Conservation (phyloP, 768 basidiomycete genomes). For the Lactarius hengduanensis region DNA sequence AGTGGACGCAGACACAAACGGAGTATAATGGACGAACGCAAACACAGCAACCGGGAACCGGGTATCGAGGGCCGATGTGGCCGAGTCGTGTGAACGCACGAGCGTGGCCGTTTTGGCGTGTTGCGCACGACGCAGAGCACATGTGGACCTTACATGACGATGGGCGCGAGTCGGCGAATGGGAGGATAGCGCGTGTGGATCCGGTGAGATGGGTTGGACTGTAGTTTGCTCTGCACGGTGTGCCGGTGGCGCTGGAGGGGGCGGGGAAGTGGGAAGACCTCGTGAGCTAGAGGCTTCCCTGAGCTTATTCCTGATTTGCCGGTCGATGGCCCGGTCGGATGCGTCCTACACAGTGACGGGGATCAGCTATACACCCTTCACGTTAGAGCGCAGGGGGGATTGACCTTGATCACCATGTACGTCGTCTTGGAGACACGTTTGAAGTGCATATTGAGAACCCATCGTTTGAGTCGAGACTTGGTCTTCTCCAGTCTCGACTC, state of each 20-base stretch:
- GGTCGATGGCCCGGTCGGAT: background rate
- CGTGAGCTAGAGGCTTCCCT: background rate
- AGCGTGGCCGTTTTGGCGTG: too few species aligned
- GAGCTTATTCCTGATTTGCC: background rate
- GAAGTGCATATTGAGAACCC: background rate
- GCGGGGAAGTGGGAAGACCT: background rate
- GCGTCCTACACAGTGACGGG: background rate
- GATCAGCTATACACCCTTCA: background rate
- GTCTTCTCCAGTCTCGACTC: background rate
- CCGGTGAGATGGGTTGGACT: background rate
- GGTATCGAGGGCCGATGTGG: too few species aligned
- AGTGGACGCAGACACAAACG: too few species aligned
- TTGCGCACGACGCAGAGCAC: too few species aligned
- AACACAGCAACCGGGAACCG: too few species aligned
- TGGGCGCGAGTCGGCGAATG: background rate
- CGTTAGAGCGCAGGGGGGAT: background rate
- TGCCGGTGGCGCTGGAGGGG: background rate
- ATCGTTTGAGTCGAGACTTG: background rate
- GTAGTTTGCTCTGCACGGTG: background rate
- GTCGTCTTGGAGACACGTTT: slow-evolving; percentile 25
- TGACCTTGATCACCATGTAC: slow-evolving; percentile 35
- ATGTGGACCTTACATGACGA: background rate
- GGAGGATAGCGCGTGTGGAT: background rate
- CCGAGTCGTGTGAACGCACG: too few species aligned
- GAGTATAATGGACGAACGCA: too few species aligned